phyloP scores from a whole-genome alignment of 2,329 filamentous ascomycete genomes.

The Diaporthe citri region DNA sequence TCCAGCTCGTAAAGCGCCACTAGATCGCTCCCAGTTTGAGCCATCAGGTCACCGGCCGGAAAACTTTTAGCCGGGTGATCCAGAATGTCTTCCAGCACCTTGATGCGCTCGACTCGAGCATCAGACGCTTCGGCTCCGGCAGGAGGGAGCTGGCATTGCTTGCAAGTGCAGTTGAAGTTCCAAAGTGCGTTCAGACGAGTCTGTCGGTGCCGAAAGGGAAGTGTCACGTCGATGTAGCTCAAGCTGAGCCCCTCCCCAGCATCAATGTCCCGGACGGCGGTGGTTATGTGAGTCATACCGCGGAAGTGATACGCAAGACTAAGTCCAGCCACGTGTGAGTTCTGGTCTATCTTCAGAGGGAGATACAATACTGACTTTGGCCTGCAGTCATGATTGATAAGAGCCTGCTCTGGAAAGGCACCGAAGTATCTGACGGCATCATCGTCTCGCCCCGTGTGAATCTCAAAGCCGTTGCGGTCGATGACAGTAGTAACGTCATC shows the following conservation, averaged over 20 bases:
- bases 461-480: slow-evolving; percentile 14
- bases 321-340: not conserved
- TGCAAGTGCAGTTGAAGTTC: slow-evolving; percentile 9
- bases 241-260: slow-evolving; percentile 57
- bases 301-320: slow-evolving; percentile 22
- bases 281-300: slow-evolving; percentile 53
- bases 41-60: not conserved
- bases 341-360: slow-evolving; percentile 43
- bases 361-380: slow-evolving; percentile 56
- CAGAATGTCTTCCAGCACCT: not conserved
- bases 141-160: not conserved
- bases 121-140: slow-evolving; percentile 8
- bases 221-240: slow-evolving; percentile 51
- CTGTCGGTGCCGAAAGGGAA: not conserved
- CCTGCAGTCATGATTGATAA: slow-evolving; percentile 58
- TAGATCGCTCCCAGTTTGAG: not conserved
- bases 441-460: not conserved
- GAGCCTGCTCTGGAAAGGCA: slow-evolving; percentile 39
- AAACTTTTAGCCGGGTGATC: slow-evolving; percentile 5
- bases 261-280: slow-evolving; percentile 52
- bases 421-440: not conserved
- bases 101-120: not conserved
- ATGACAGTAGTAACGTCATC: not conserved
- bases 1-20: slow-evolving; percentile 12
- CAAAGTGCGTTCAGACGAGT: not conserved